Base-by-base conservation (phyloP, 2,329 filamentous ascomycete genomes). In the Davidsoniella neocaledoniae region DNA sequence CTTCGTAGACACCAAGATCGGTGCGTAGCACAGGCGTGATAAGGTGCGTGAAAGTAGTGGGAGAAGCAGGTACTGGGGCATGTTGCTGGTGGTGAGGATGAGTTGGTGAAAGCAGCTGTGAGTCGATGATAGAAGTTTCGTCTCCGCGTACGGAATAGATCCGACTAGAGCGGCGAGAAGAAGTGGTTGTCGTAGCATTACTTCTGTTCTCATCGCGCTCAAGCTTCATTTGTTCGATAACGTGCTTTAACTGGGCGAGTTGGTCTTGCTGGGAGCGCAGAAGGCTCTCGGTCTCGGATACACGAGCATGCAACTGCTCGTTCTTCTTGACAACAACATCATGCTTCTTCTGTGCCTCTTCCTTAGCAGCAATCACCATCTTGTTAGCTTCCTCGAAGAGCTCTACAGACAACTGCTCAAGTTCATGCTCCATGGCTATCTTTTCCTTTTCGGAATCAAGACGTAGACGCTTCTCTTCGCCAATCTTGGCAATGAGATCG, bases 331-430 rank as follows among this genome's bases (percentile, higher is more conserved):
- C 80, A 40, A 88, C 69, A 4, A 75, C 73, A 56, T 95, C 87
- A 37, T 86, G 82, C 57, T 95, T 86, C 55, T 77, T 79, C 54
- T 87, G 80, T 7, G 91, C 87, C 54, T 94, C 86, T 62, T 88
- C 86, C 60, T 94, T 86, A 37, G 90, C 90, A 14, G 78, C 79
- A 40, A 58, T 62, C 48, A 98, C 91, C 90, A 98, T 96, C 72
- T 83, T 88, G 67, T 98, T 96, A 46, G 91, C 91, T 69, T 98
- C 90, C 61, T 96, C 87, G 55, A 98, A 98, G n/a, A 98, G 73
- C 25, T 86, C 87, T 1, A 86, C 80, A 0, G 91, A 96, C 55
- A 98, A 66, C 48, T 79, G 85, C 66, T 96, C 91, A 43, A 98
- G 68, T 64, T 98, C 91, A 57, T 83, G 80, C 63, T 98, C 91